phyloP scores from a whole-genome alignment of 495 filamentous ascomycete species.

The Aspergillus panamensis region DNA sequence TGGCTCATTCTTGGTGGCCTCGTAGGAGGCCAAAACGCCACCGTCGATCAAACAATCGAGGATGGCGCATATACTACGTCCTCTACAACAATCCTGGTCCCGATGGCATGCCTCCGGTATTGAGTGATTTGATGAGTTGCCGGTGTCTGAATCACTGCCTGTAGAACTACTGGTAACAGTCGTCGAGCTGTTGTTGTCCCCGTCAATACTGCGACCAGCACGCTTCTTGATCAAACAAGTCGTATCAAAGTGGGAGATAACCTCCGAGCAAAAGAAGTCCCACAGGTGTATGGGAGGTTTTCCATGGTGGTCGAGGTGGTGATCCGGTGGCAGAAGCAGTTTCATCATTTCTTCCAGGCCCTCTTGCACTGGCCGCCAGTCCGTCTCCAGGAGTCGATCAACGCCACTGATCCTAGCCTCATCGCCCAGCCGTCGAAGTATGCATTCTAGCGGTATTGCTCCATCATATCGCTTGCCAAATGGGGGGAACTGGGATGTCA shows the following conservation, averaged over 20 bases:
- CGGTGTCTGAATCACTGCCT: no score
- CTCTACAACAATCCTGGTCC: no score
- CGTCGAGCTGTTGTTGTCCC: neutral
- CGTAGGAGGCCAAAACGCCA: no score
- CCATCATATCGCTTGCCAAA: neutral
- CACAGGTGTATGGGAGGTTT: neutral
- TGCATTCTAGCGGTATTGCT: neutral
- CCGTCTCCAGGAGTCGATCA: neutral
- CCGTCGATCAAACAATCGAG: no score
- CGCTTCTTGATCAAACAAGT: neutral
- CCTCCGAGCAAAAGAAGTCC: neutral
- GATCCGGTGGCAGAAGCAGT: neutral
- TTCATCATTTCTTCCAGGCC: neutral
- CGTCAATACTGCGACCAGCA: neutral
- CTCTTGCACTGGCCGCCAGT: neutral
- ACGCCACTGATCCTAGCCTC: neutral
- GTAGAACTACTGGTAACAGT: no score
- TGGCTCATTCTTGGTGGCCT: no score
- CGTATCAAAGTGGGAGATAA: neutral
- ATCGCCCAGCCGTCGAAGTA: neutral
- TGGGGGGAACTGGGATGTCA: neutral
- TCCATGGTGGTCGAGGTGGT: neutral
- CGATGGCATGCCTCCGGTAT: no score
- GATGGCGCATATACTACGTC: no score
- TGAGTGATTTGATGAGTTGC: no score